These are phyloP conservation scores for Hyaloscypha hepaticicola DNA, from an alignment of 495 filamentous ascomycete species.

Conservation along the genomic window DNA sequence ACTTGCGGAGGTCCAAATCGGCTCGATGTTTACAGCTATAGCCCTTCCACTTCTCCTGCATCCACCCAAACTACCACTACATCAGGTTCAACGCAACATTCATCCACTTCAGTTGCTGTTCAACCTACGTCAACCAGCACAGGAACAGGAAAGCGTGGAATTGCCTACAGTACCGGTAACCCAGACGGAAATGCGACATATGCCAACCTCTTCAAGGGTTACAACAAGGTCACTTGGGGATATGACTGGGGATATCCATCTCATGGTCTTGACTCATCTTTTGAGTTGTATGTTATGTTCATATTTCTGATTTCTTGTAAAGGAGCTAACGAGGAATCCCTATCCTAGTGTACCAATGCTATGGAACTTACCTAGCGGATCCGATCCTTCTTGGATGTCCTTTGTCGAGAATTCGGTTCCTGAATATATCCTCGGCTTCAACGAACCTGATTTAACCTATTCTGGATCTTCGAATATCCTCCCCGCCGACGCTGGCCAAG, in stretches of 20 bases:
- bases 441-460: constrained; percentile 71
- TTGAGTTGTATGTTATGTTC: constrained; percentile 59
- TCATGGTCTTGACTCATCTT: constrained; percentile 36
- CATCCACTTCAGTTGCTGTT: background rate
- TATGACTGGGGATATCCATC: constrained; percentile 74
- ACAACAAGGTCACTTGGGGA: constrained; percentile 57
- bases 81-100: constrained; percentile 14
- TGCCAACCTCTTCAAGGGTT: constrained; percentile 50
- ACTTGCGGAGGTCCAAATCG: too few species aligned
- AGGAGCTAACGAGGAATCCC: background rate
- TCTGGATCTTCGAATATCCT: constrained; percentile 63
- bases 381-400: constrained; percentile 52
- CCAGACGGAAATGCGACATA: constrained; percentile 54
- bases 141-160: constrained; percentile 58
- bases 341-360: constrained; percentile 76
- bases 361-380: constrained; percentile 55
- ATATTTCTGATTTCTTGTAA: constrained; percentile 34
- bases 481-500: constrained; percentile 55
- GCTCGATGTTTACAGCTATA: too few species aligned
- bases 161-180: constrained; percentile 69
- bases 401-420: constrained; percentile 60
- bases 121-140: constrained; percentile 1
- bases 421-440: constrained; percentile 73
- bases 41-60: too few species aligned
- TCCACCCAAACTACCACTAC: background rate